Percentiles rank a stretch among this genome's conserved stretches.
Conservation (phyloP, 2,329 filamentous ascomycete genomes). For the Hypoxylon sp. region DNA sequence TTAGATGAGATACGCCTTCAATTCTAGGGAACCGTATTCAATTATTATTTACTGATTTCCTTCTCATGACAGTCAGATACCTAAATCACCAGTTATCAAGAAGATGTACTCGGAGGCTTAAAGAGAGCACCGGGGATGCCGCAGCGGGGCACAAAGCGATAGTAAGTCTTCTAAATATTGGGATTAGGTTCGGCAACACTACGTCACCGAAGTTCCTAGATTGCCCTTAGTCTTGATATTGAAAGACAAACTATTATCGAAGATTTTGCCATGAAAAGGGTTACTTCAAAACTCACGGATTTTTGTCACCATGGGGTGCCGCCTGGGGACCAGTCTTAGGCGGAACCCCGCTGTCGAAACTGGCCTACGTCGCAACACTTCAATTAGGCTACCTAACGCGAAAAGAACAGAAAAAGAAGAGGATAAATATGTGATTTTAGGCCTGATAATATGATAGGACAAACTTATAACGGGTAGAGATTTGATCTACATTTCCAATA, state of each 20-base stretch:
- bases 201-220: neutral
- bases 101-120: neutral
- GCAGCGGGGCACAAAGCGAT: neutral
- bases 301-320: no score
- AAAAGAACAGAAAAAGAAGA: no score
- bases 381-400: no score
- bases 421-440: no score
- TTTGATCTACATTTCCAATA: no score
- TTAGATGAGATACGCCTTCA: neutral
- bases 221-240: neutral
- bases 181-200: neutral
- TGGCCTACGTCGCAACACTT: no score
- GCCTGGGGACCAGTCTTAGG: no score
- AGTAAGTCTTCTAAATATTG: neutral
- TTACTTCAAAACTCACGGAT: neutral
- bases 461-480: no score
- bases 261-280: no score
- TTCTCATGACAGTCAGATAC: neutral
- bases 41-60: neutral
- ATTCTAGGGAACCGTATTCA: neutral
- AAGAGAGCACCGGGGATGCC: neutral
- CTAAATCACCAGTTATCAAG: neutral
- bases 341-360: no score
- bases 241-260: neutral
- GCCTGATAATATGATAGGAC: no score